Evolutionary conservation across 306 rosid genomes (phyloP), one percentile per base, ranked within the genome.

Genomic region (Myrica gale): DNA sequence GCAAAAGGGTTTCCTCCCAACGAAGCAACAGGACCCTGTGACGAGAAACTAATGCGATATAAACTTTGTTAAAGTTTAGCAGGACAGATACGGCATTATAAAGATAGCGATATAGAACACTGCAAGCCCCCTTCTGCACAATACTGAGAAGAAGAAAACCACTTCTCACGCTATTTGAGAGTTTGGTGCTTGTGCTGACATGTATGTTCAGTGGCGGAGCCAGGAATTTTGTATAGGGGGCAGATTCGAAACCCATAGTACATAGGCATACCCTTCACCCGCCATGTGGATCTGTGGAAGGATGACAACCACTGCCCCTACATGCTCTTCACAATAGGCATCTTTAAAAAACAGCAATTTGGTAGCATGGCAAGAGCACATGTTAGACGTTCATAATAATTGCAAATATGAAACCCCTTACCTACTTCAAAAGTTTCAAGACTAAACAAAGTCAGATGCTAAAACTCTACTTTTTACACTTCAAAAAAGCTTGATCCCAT

Each of bases 1-100:
- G 94, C 94, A 74, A 94, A 94, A 69, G 96, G 98, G 82, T 94
- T 94, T 66, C 97, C 94, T 79, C 97, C 96, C 5, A 88, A 15
- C 0, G 98, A 82, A 46, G 91, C 88, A 66, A 88, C 91, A 17
- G 89, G 82, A 60, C 90, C 97, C 13, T 81, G 91, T 23, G 87
- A 44, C 21, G 89, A 79, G 56, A 85, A 85, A 56, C 79, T 90
- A 91, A 97, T 93, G 93, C 76, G 80, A 80, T 50, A 80, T 16
- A 75, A 48, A 80, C 39, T 7, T 41, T 11, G 41, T 37, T 9
- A 41, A 5, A 41, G 19, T 61, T 61, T 37, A 7, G 68, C 7
- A 61, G 68, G 20, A 61, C 11, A 26, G 10, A 32, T 5, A 61
- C 16, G 7, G 9, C 20, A 68, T 70, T 11, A 15, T 7, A 51